Conservation (phyloP, 2,329 filamentous ascomycete genomes). For the Sclerotinia glacialis region DNA sequence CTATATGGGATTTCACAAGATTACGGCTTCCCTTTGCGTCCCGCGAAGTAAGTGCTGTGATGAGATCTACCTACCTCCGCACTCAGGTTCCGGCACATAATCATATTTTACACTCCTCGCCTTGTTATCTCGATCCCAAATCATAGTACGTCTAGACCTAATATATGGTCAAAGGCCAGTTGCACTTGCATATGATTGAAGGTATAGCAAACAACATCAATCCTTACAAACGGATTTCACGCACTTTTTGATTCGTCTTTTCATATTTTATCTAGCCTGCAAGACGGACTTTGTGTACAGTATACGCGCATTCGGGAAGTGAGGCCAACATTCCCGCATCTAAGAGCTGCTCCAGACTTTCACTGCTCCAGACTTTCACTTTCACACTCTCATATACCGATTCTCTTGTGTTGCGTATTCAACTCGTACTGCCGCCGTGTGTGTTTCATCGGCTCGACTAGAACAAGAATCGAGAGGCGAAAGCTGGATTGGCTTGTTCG, state of each 20-base stretch:
- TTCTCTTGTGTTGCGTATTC: too few relatives aligned
- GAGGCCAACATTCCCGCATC: too few relatives aligned
- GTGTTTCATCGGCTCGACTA: too few relatives aligned
- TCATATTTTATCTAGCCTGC: neutral
- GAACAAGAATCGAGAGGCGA: too few relatives aligned
- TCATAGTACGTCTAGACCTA: neutral
- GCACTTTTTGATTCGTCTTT: neutral
- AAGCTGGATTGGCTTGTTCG: too few relatives aligned
- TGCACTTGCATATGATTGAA: neutral
- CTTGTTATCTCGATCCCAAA: neutral
- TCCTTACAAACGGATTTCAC: neutral
- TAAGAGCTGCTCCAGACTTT: too few relatives aligned
- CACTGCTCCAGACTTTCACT: too few relatives aligned
- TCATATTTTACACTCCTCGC: neutral
- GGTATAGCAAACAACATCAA: neutral
- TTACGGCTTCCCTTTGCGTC: neutral
- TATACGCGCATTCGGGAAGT: neutral
- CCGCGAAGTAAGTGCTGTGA: neutral
- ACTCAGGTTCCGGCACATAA: neutral
- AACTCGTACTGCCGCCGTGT: too few relatives aligned
- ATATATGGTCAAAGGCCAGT: too few relatives aligned
- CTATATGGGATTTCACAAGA: neutral
- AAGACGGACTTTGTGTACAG: neutral
- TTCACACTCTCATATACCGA: too few relatives aligned
- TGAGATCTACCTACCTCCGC: neutral